A percentile compares a stretch with the other conserved stretches of the same genome.
Evolutionary conservation across 2,329 filamentous ascomycete genomes (phyloP).

Genomic region (Zasmidium cellare): DNA sequence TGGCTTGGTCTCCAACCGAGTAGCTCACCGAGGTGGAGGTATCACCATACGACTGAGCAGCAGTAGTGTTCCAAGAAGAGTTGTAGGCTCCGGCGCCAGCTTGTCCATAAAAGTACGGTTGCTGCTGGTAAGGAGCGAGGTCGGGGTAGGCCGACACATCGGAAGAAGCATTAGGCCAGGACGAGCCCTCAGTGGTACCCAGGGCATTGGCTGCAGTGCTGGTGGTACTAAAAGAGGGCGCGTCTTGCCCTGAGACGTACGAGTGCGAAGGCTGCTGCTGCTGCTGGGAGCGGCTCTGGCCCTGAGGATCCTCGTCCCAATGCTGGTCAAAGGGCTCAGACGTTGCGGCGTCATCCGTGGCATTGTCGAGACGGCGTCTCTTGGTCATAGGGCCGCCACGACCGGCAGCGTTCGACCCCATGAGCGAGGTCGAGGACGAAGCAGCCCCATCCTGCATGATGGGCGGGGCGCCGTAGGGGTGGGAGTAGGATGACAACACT

Average conservation of each 20-base stretch:
- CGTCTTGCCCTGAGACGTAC: constrained; percentile 5
- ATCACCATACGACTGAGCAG: constrained; percentile 5
- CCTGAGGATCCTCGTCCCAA: constrained; percentile 2
- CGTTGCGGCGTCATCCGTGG: neutral
- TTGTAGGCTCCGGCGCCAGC: constrained; percentile 23
- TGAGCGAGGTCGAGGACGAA: neutral
- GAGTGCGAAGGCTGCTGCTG: constrained; percentile 1
- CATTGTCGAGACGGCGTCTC: constrained; percentile 7
- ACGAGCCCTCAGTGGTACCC: constrained; percentile 12
- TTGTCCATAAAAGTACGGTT: constrained; percentile 33
- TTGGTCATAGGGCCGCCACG: constrained; percentile 5
- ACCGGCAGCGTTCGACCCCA: neutral
- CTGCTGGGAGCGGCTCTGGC: neutral
- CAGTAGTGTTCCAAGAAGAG: constrained; percentile 22
- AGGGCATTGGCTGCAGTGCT: constrained; percentile 11
- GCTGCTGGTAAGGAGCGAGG: constrained; percentile 27
- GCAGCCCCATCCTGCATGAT: constrained; percentile 9
- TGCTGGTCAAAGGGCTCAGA: neutral
- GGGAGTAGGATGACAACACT: constrained; percentile 7
- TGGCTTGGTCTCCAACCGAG: constrained; percentile 13
- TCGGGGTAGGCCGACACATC: constrained; percentile 26
- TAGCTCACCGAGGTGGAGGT: constrained; percentile 13
- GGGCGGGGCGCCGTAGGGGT: constrained; percentile 4
- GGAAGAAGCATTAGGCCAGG: constrained; percentile 10
- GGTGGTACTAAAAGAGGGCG: neutral